phyloP scores from a whole-genome alignment of 169 alveolate genomes.

The Babesia ovata region DNA sequence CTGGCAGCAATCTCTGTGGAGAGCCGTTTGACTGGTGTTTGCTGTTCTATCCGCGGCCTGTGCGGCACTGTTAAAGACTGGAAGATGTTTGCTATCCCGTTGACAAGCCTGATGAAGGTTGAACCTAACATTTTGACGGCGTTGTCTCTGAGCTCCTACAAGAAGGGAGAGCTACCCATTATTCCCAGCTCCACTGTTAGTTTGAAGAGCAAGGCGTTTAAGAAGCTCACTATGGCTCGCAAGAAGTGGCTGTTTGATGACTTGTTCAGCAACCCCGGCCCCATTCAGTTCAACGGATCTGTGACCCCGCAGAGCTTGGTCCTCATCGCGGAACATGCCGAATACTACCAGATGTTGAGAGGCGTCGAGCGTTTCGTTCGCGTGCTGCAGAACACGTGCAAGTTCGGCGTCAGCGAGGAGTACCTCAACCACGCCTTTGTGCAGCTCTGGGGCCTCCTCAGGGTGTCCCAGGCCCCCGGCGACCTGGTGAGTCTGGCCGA shows the following conservation, averaged over 20 bases:
- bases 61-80: constrained; percentile 88
- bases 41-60: constrained; percentile 91
- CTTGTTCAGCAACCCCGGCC: constrained; percentile 96
- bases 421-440: constrained; percentile 83
- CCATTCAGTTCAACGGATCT: constrained; percentile 92
- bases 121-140: constrained; percentile 74
- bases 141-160: constrained; percentile 42
- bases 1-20: constrained; percentile 91
- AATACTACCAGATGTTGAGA: constrained; percentile 87
- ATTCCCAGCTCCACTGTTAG: constrained; percentile 91
- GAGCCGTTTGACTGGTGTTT: constrained; percentile 92
- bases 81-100: constrained; percentile 94
- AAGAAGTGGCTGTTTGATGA: constrained; percentile 91
- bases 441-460: constrained; percentile 79
- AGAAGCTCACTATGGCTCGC: constrained; percentile 80
- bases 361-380: constrained; percentile 86
- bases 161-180: constrained; percentile 84
- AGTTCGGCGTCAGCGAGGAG: constrained; percentile 87
- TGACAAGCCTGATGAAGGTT: constrained; percentile 83
- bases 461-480: constrained; percentile 71
- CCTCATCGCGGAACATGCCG: constrained; percentile 86
- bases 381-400: constrained; percentile 83
- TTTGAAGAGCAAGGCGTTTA: constrained; percentile 86
- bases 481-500: constrained; percentile 65
- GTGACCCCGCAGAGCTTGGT: constrained; percentile 84